Evolutionary conservation across 345 rosid species (phyloP).

Genomic region (Linum lewisii): DNA sequence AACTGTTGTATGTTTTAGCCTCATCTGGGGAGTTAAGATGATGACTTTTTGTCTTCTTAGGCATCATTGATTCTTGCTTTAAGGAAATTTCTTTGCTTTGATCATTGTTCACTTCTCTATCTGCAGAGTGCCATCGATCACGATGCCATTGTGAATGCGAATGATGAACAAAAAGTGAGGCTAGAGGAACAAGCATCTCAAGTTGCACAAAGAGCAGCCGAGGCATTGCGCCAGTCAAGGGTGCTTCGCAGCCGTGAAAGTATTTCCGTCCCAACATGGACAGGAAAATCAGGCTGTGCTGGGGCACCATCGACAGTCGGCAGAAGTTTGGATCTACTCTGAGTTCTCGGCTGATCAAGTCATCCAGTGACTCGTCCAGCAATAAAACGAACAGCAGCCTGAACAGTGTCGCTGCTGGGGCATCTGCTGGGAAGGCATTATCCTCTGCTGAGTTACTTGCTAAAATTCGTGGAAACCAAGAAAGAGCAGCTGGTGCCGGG

Average conservation of each 20-base stretch:
- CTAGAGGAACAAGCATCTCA: conserved; percentile 87
- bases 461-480: conserved; percentile 68
- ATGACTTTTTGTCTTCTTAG: too few species aligned
- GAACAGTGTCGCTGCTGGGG: conserved; percentile 59
- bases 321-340: conserved; percentile 69
- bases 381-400: conserved; percentile 20
- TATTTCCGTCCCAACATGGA: conserved; percentile 87
- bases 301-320: conserved; percentile 76
- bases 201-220: conserved; percentile 92
- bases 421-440: conserved; percentile 70
- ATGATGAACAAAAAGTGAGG: conserved; percentile 68
- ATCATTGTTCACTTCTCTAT: background rate
- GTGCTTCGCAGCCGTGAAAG: conserved; percentile 76
- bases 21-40: too few species aligned
- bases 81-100: too few species aligned
- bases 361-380: conserved; percentile 29
- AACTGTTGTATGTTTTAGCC: background rate
- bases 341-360: conserved; percentile 38
- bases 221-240: conserved; percentile 79
- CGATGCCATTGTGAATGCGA: conserved; percentile 66
- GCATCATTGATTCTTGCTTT: too few species aligned
- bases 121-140: conserved; percentile 86
- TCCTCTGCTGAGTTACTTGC: conserved; percentile 77
- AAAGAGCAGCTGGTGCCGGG: conserved; percentile 59
- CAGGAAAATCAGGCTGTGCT: conserved; percentile 83